phyloP scores from a whole-genome alignment of 177 flowering plant genomes.

The Tripterygium wilfordii region DNA sequence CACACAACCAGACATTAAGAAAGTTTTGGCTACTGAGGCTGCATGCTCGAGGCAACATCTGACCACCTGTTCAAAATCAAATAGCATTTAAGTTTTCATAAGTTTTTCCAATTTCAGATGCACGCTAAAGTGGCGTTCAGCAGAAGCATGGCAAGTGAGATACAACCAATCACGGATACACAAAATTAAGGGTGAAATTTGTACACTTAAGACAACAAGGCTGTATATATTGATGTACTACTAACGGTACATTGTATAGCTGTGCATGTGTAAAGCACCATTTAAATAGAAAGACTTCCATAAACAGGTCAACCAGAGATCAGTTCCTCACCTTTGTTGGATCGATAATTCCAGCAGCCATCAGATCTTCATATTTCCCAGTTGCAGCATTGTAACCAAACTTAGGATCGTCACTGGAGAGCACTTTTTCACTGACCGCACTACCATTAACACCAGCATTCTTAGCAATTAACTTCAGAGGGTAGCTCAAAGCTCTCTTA shows the following conservation, averaged over 20 bases:
- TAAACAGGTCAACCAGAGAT: too few relatives aligned
- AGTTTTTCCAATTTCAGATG: not conserved
- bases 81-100: not conserved
- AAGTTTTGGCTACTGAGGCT: constrained; percentile 88
- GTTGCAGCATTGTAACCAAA: constrained; percentile 94
- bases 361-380: constrained; percentile 80
- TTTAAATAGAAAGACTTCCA: too few relatives aligned
- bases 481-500: constrained; percentile 82
- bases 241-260: too few relatives aligned
- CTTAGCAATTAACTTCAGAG: constrained; percentile 88
- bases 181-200: too few relatives aligned
- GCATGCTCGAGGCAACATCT: constrained; percentile 97
- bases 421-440: constrained; percentile 95
- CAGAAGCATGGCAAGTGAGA: too few relatives aligned
- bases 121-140: too few relatives aligned
- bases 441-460: constrained; percentile 99
- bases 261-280: too few relatives aligned
- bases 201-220: too few relatives aligned
- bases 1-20: constrained; percentile 90
- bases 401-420: constrained; percentile 58
- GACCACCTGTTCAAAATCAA: too few relatives aligned
- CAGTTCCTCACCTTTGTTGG: constrained; percentile 87
- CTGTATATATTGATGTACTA: too few relatives aligned
- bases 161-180: too few relatives aligned
- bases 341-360: constrained; percentile 93